phyloP scores from a whole-genome alignment of 2,329 filamentous ascomycete genomes.

The Sclerotinia nivalis region DNA sequence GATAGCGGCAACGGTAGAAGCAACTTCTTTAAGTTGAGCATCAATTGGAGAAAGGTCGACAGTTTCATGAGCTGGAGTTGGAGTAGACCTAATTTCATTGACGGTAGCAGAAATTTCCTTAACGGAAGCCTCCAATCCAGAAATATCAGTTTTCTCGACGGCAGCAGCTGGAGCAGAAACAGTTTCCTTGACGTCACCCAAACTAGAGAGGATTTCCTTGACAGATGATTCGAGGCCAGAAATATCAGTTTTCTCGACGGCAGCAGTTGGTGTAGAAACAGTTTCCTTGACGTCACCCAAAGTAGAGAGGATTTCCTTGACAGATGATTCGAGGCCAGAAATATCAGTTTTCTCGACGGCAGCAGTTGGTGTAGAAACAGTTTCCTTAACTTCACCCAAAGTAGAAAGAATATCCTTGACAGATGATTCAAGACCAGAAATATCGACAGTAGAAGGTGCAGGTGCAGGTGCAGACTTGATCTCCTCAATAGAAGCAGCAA shows the following conservation, averaged over 20 bases:
- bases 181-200: conserved; percentile 25
- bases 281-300: too few relatives aligned
- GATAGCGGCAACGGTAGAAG: conserved; percentile 20
- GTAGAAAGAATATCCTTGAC: too few relatives aligned
- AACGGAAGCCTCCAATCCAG: conserved; percentile 26
- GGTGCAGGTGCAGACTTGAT: conserved; percentile 25
- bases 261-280: too few relatives aligned
- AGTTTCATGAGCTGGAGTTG: conserved; percentile 26
- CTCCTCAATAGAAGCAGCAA: conserved; percentile 25
- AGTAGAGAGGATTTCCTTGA: too few relatives aligned
- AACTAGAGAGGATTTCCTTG: conserved; percentile 28
- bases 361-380: too few relatives aligned
- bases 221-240: conserved; percentile 26
- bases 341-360: conserved; percentile 21
- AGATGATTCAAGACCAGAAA: conserved; percentile 21
- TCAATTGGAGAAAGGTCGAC: conserved; percentile 29
- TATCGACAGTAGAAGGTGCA: conserved; percentile 28
- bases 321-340: conserved; percentile 10
- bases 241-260: too few relatives aligned
- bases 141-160: conserved; percentile 27
- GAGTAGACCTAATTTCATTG: conserved; percentile 30
- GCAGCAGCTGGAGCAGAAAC: conserved; percentile 27
- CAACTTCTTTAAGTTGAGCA: conserved; percentile 28
- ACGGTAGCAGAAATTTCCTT: conserved; percentile 21
- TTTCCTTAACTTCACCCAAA: too few relatives aligned